Evolutionary conservation across 1,139 yeast species (phyloP).

Genomic region (Yamadazyma triangularis): DNA sequence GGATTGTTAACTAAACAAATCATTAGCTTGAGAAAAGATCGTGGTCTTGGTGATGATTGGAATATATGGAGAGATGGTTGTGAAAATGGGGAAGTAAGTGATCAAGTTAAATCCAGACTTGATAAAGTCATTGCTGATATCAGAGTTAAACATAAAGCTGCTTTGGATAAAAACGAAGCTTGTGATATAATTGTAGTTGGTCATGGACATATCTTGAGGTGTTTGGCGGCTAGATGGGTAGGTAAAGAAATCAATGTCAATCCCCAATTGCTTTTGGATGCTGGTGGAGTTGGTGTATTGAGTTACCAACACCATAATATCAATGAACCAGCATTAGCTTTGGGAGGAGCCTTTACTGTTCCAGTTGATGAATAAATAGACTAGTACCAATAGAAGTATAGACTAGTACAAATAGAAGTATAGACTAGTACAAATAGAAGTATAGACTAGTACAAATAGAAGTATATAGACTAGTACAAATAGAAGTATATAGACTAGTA

Average conservation of each 20-base stretch:
- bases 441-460: too few relatives aligned
- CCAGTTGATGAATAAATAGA: constrained; percentile 62
- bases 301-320: constrained; percentile 83
- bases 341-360: constrained; percentile 76
- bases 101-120: constrained; percentile 62
- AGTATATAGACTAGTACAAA: too few relatives aligned
- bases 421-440: too few relatives aligned
- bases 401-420: too few relatives aligned
- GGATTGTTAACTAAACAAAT: constrained; percentile 72
- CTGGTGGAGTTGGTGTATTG: constrained; percentile 92
- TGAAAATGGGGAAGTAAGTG: constrained; percentile 75
- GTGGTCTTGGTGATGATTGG: constrained; percentile 69
- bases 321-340: constrained; percentile 78
- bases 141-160: constrained; percentile 56
- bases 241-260: constrained; percentile 52
- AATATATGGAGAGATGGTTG: constrained; percentile 90
- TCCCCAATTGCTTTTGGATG: constrained; percentile 82
- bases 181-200: constrained; percentile 82
- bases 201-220: constrained; percentile 89
- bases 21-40: constrained; percentile 47
- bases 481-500: too few relatives aligned
- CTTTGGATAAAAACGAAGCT: constrained; percentile 47
- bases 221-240: constrained; percentile 88
- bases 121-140: constrained; percentile 66
- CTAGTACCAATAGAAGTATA: too few relatives aligned